These are phyloP conservation scores for Kluyveromyces nonfermentans DNA, from an alignment of 805 yeast species.

Conservation along the genomic window DNA sequence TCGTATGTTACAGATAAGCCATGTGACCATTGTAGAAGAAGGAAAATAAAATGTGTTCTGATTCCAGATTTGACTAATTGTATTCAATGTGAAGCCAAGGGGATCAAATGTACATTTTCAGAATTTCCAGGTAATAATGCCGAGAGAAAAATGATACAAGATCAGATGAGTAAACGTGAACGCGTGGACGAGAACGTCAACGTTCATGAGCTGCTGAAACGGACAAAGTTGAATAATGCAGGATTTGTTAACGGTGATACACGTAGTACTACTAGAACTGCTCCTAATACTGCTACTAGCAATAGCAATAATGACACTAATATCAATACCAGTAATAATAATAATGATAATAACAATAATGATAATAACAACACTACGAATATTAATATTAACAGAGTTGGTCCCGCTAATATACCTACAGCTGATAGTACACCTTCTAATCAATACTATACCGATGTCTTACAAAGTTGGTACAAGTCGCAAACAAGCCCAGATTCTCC, in stretches of 20 bases:
- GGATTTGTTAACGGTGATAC: not conserved
- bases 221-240: slow-evolving; percentile 13
- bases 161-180: slow-evolving; percentile 11
- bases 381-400: slow-evolving; percentile 4
- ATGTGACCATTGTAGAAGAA: slow-evolving; percentile 77
- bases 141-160: slow-evolving; percentile 25
- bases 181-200: slow-evolving; percentile 17
- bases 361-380: slow-evolving; percentile 1
- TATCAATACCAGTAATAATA: slow-evolving; percentile 1
- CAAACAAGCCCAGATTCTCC: not conserved
- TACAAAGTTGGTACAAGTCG: not conserved
- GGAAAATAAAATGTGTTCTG: slow-evolving; percentile 71
- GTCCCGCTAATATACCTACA: slow-evolving; percentile 4
- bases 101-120: slow-evolving; percentile 66
- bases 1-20: slow-evolving; percentile 32
- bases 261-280: not conserved
- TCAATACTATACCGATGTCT: not conserved
- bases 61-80: slow-evolving; percentile 56
- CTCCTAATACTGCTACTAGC: not conserved
- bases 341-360: slow-evolving; percentile 5
- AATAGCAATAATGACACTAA: not conserved
- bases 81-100: slow-evolving; percentile 67
- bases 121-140: slow-evolving; percentile 39
- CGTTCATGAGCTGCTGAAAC: slow-evolving; percentile 15
- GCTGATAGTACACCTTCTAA: not conserved